Percentiles rank a stretch among this genome's conserved stretches.
These are phyloP conservation scores for Colletotrichum tabaci DNA, from an alignment of 2,329 filamentous ascomycete genomes.

Conservation along the genomic window DNA sequence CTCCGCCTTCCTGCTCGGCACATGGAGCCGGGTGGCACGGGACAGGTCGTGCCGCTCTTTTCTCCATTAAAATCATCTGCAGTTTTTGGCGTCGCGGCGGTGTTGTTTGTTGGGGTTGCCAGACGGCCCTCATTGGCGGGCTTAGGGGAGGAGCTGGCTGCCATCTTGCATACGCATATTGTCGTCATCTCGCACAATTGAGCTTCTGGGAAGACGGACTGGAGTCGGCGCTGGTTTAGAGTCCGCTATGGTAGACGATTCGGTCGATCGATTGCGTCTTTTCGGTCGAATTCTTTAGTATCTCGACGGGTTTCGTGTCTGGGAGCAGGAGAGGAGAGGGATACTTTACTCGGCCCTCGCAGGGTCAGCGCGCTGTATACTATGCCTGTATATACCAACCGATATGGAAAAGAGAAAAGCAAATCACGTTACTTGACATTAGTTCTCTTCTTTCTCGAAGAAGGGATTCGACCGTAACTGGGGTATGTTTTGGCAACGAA, in stretches of 20 bases:
- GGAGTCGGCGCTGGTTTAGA: conserved; percentile 33
- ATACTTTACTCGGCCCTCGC: conserved; percentile 34
- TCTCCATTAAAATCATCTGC: conserved; percentile 17
- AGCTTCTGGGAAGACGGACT: conserved; percentile 34
- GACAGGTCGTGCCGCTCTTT: conserved; percentile 7
- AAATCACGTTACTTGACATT: neutral
- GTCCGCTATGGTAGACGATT: conserved; percentile 17
- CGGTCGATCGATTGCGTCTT: conserved; percentile 26
- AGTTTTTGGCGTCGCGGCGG: conserved; percentile 37
- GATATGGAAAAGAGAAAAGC: conserved; percentile 24
- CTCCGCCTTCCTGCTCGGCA: neutral
- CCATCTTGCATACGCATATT: conserved; percentile 38
- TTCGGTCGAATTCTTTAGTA: conserved; percentile 18
- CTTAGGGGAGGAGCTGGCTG: conserved; percentile 23
- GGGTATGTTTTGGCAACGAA: neutral
- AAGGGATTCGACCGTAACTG: neutral
- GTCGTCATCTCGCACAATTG: conserved; percentile 33
- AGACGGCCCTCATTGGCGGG: conserved; percentile 30
- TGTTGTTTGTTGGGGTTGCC: conserved; percentile 34
- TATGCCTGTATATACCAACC: conserved; percentile 41
- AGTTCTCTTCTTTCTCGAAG: neutral
- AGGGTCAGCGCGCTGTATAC: conserved; percentile 36
- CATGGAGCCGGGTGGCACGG: neutral
- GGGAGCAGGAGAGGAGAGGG: conserved; percentile 21
- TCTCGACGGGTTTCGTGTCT: conserved; percentile 3